Conservation (phyloP, 2,329 filamentous ascomycete species). For the Pseudogymnoascus sp. region DNA sequence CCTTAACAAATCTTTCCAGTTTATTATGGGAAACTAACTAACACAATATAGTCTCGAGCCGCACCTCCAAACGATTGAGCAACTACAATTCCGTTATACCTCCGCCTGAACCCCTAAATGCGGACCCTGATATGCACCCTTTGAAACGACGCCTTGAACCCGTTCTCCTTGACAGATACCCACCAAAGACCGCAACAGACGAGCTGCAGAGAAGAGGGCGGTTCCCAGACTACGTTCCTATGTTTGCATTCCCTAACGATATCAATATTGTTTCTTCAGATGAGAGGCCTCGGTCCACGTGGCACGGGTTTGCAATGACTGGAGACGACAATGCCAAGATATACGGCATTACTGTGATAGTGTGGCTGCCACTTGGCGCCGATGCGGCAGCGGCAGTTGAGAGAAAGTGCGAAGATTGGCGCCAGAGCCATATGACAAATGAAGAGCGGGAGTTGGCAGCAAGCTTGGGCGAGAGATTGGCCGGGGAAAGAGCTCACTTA, state of each 20-base stretch:
- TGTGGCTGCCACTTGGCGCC: constrained; percentile 82
- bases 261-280: constrained; percentile 95
- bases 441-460: constrained; percentile 87
- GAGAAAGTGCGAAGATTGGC: constrained; percentile 74
- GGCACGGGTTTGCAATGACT: constrained; percentile 99
- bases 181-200: constrained; percentile 71
- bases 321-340: constrained; percentile 84
- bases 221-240: constrained; percentile 96
- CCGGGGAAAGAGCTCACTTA: constrained; percentile 78
- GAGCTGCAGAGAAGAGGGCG: constrained; percentile 71
- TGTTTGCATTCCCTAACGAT: constrained; percentile 99
- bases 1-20: not conserved
- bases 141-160: constrained; percentile 91
- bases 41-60: constrained; percentile 50
- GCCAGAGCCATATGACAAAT: constrained; percentile 77
- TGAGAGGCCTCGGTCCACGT: constrained; percentile 87
- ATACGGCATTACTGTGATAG: constrained; percentile 81
- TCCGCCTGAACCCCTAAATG: constrained; percentile 79
- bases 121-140: constrained; percentile 89
- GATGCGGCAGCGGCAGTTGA: constrained; percentile 79
- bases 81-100: constrained; percentile 99
- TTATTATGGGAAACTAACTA: not conserved
- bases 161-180: constrained; percentile 90
- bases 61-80: constrained; percentile 81
- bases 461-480: constrained; percentile 81